Base-by-base conservation (phyloP, 176 grass and related monocot genomes). In the Aegilops speltoides region DNA sequence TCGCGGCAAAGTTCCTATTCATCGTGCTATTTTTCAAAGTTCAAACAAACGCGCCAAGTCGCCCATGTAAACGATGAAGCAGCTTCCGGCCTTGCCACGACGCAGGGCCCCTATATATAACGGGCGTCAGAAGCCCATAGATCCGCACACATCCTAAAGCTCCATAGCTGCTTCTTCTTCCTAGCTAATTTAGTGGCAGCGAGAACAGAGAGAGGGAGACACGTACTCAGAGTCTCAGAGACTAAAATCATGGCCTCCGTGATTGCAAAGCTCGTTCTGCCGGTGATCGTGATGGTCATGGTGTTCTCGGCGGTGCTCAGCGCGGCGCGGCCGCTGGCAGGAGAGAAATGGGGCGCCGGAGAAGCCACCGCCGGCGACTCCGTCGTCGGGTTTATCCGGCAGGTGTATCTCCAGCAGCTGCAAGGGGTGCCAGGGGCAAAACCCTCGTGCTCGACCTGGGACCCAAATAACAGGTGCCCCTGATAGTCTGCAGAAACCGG, bases 401-500 rank as follows among this genome's bases (percentile, higher is more conserved):
- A 83, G 48, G 13, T 88, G 11, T 88, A 83, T 78, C 80, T 77
- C 34, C 81, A 69, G 17, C 81, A 59, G 41, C 68, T 76, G 33
- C 10, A 10, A 25, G 77, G 81, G 29, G 40, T 0, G 40, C n/a
- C 89, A 63, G 12, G 11, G 43, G 43, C 43, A 14, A n/a, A 50
- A 7, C 85, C 63, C 48, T 91, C 81, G 2, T 91, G 89, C 77
- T 0, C 8, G 15, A 91, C 85, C 24, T 68, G 48, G 16, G 64
- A 25, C 81, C 85, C 89, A 10, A 91, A 87, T 61, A 62, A 48
- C 0, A 76, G 68, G 19, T 91, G 89, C 69, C 41, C 41, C 41
- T 61, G 81, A 84, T 17, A 54, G 76, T 24, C 14, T 26, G 76
- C 68, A 57, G 22, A 79, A 43, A 48, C 37, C 13, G 17, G 5